Evolutionary conservation across 352 stramenopile species (phyloP), one percentile per base, ranked within the genome.

Genomic region (Phytophthora pseudosyringae): DNA sequence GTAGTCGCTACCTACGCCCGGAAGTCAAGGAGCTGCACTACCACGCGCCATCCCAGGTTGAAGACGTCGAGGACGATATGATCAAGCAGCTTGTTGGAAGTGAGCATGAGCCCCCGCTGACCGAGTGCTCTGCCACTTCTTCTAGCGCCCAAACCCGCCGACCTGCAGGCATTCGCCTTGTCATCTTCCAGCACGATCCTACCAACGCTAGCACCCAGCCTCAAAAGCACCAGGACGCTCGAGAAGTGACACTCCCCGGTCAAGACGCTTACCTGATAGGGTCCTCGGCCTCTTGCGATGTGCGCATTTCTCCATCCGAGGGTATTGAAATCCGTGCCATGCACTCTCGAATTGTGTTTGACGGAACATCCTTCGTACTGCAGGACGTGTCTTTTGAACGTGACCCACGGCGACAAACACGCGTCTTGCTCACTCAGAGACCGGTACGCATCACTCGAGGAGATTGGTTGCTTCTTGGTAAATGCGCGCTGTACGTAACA

Each of bases 321-420:
- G 80, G 73, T 10, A 63, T 54, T 9, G 54, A 67, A 47, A 69
- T 93, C 7, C 75, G 76, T 43, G 65, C 59, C 4, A 75, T 91
- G 2, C 83, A 93, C 58, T 74, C 83, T 29, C 71, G 81, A 21
- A 90, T 93, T 46, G 40, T 64, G 0, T 90, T 91, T 43, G 81
- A 93, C 29, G 81, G 81, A 2, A 62, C 64, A 15, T 87, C 81
- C n/a, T 92, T 88, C 50, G 59, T 92, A 39, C 62, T 92, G 7
- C 76, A 92, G 53, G 83, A 92, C 28, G 59, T 92, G 15, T 90
- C 81, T 6, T 91, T 92, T 53, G 80, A 92, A 40, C 71, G 75
- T 1, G 86, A 89, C 16, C 76, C 75, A 38, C 62, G 56, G 15
- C 71, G 67, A 13, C 80, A 87, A 59, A 91, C 81, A 0, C 81